phyloP scores from a whole-genome alignment of 805 yeast genomes.

The Sugiyamaella smithiae region DNA sequence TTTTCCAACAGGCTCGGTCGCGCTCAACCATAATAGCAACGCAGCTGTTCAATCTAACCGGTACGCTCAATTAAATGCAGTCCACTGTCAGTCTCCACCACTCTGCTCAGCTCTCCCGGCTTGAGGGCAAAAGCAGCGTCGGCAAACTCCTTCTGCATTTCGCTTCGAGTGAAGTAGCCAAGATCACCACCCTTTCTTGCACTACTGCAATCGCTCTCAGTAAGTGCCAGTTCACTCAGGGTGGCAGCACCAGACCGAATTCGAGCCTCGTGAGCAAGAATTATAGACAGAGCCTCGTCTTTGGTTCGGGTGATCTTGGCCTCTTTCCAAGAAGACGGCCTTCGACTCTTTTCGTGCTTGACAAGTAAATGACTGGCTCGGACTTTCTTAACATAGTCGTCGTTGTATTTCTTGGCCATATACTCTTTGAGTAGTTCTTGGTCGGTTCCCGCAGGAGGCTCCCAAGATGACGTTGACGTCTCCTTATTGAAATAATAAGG shows the following conservation, averaged over 20 bases:
- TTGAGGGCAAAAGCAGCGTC: conserved; percentile 77
- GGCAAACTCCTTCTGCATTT: conserved; percentile 95
- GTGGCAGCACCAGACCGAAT: conserved; percentile 63
- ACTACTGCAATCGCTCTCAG: conserved; percentile 87
- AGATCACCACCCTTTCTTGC: conserved; percentile 88
- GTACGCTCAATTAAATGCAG: conserved; percentile 85
- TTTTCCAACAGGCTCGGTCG: too few species aligned
- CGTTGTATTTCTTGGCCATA: conserved; percentile 40
- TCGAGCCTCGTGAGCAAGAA: conserved; percentile 55
- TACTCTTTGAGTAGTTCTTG: conserved; percentile 54
- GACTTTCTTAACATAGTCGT: conserved; percentile 54
- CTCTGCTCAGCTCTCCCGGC: conserved; percentile 77
- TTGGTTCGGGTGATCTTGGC: conserved; percentile 71
- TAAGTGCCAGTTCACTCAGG: conserved; percentile 68
- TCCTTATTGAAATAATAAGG: conserved; percentile 77
- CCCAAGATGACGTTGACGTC: conserved; percentile 81
- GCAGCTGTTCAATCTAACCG: too few species aligned
- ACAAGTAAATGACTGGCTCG: conserved; percentile 79
- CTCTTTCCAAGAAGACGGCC: conserved; percentile 90
- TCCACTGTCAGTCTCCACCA: conserved; percentile 89
- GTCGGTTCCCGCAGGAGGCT: conserved; percentile 83
- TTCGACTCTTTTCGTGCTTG: conserved; percentile 78
- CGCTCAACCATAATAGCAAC: too few species aligned
- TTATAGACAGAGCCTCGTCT: conserved; percentile 70
- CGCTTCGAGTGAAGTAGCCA: conserved; percentile 84